A percentile compares a stretch with the other conserved stretches of the same genome.
phyloP scores from a whole-genome alignment of 208 protist genomes.

The Trypanosoma mega region DNA sequence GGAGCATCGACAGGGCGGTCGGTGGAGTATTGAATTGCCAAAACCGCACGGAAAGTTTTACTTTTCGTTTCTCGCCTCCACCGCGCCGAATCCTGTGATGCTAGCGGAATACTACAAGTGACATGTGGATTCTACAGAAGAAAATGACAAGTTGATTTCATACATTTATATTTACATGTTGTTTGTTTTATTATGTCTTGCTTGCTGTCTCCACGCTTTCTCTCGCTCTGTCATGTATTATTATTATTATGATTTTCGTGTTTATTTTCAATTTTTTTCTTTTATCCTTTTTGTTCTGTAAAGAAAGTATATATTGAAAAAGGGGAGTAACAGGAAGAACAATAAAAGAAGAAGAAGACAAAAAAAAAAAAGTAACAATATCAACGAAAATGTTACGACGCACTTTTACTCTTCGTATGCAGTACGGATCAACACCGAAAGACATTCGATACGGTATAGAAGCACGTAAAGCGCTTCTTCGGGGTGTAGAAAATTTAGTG shows the following conservation, averaged over 20 bases:
- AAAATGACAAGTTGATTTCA: background rate
- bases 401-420: constrained; percentile 31
- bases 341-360: background rate
- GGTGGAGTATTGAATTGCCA: constrained; percentile 21
- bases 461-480: constrained; percentile 91
- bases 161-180: background rate
- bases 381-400: constrained; percentile 38
- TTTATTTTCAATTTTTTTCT: constrained; percentile 1
- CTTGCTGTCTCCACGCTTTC: constrained; percentile 1
- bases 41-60: constrained; percentile 24
- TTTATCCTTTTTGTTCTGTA: too few relatives aligned
- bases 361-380: constrained; percentile 4
- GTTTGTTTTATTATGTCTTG: constrained; percentile 10
- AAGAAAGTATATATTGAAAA: too few relatives aligned
- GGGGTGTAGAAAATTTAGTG: constrained; percentile 96
- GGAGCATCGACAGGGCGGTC: background rate
- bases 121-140: background rate
- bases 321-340: too few relatives aligned
- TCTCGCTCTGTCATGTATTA: background rate
- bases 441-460: constrained; percentile 97
- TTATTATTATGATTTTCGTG: background rate
- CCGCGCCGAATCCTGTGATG: constrained; percentile 10
- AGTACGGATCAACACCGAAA: constrained; percentile 93
- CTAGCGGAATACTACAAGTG: constrained; percentile 4
- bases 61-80: constrained; percentile 9